These are phyloP conservation scores for Martensiomyces pterosporus DNA, from an alignment of 192 early-diverging fungal genomes.

Conservation along the genomic window DNA sequence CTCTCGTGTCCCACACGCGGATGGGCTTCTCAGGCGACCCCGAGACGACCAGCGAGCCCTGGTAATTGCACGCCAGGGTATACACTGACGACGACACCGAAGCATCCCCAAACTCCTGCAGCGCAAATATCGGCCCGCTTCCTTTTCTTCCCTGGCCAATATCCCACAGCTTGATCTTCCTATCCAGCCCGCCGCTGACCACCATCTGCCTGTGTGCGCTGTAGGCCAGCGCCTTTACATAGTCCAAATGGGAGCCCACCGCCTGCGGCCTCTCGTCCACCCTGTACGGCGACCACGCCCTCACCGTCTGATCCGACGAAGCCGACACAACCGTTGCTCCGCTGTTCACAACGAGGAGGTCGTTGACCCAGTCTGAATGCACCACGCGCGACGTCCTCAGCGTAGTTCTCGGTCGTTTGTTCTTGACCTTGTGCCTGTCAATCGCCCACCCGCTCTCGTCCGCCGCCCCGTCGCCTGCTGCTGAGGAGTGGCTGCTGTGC, in stretches of 20 bases:
- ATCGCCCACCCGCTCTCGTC: constrained; percentile 13
- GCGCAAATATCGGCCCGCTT: constrained; percentile 40
- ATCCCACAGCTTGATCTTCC: constrained; percentile 88
- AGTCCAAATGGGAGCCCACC: constrained; percentile 84
- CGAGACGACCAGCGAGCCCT: constrained; percentile 76
- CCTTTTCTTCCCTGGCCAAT: constrained; percentile 55
- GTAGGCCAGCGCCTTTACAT: constrained; percentile 87
- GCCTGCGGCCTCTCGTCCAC: constrained; percentile 33
- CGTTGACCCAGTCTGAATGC: constrained; percentile 98
- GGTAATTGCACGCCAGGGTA: constrained; percentile 73
- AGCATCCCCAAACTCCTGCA: constrained; percentile 41
- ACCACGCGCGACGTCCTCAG: constrained; percentile 66
- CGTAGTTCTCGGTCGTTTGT: constrained; percentile 54
- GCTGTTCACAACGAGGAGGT: constrained; percentile 55
- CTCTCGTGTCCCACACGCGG: constrained; percentile 84
- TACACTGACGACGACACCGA: constrained; percentile 71
- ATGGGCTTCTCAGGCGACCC: constrained; percentile 94
- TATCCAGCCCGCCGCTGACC: constrained; percentile 88
- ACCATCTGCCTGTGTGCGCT: constrained; percentile 68
- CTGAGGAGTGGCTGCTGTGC: not conserved
- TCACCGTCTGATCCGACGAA: constrained; percentile 90
- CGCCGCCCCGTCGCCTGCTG: not conserved
- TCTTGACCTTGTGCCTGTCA: constrained; percentile 24
- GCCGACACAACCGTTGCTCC: constrained; percentile 66
- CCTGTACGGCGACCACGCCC: constrained; percentile 54